Evolutionary conservation across 2,329 filamentous ascomycete genomes (phyloP).

Genomic region (Fusarium concolor): DNA sequence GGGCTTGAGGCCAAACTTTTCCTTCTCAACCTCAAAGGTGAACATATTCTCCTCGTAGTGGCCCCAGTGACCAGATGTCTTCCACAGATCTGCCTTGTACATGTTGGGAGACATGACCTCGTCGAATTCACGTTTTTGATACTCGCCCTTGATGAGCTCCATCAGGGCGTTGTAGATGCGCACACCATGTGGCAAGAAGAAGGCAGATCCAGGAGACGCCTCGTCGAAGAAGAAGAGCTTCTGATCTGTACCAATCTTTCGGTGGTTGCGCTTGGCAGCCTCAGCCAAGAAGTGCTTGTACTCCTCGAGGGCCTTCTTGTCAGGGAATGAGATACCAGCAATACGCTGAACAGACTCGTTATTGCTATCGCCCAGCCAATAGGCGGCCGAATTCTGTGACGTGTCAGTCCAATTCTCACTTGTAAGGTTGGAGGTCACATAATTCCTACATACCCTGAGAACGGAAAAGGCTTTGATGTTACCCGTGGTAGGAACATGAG

Average conservation of each 20-base stretch:
- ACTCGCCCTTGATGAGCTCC: conserved; percentile 84
- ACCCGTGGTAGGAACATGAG: conserved; percentile 91
- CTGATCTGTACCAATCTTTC: conserved; percentile 93
- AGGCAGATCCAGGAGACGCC: conserved; percentile 89
- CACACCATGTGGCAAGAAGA: conserved; percentile 92
- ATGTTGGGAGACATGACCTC: conserved; percentile 96
- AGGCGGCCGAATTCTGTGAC: conserved; percentile 76
- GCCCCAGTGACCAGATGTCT: conserved; percentile 93
- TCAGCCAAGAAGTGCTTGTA: conserved; percentile 97
- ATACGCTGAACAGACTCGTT: conserved; percentile 97
- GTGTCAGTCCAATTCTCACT: conserved; percentile 28
- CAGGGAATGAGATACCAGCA: conserved; percentile 93
- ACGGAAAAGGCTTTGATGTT: conserved; percentile 95
- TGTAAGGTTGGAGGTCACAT: too few species aligned
- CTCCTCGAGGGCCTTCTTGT: conserved; percentile 94
- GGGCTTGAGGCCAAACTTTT: conserved; percentile 79
- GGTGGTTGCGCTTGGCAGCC: conserved; percentile 96
- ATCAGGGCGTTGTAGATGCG: conserved; percentile 93
- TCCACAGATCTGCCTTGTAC: conserved; percentile 94
- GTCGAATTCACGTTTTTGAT: conserved; percentile 92
- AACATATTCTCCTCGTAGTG: conserved; percentile 90
- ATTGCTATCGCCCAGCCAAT: conserved; percentile 92
- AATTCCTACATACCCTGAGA: conserved; percentile 71
- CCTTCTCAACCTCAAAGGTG: conserved; percentile 81
- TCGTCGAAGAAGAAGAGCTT: conserved; percentile 98